A percentile compares a stretch with the other conserved stretches of the same genome.
These are phyloP conservation scores for Cicer cuneatum DNA, from an alignment of 306 rosid genomes.

Conservation along the genomic window DNA sequence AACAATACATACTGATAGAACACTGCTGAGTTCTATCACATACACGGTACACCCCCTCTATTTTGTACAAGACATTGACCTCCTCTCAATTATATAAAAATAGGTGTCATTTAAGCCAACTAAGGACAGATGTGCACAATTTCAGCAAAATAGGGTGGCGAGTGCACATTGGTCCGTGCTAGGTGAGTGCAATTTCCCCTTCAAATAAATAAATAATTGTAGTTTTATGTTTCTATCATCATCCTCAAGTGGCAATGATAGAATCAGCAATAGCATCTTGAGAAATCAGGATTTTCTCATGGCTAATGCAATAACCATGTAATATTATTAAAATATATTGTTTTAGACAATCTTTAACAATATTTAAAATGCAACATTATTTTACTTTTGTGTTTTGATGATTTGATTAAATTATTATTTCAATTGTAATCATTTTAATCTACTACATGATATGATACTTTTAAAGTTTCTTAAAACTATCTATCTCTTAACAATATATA, in stretches of 20 bases:
- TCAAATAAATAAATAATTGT: constrained; percentile 5
- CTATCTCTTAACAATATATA: no score
- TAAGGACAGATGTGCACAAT: neutral
- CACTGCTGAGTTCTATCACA: no score
- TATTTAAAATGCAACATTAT: no score
- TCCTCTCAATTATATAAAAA: neutral
- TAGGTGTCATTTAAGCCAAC: neutral
- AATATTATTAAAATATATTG: neutral
- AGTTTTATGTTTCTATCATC: constrained; percentile 16
- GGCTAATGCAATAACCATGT: constrained; percentile 4
- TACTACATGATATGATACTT: no score
- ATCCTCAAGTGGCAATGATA: constrained; percentile 21
- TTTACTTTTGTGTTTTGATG: no score
- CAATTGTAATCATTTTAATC: no score
- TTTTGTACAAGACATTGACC: neutral
- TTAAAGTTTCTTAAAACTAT: no score
- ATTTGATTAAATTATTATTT: no score
- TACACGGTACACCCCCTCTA: neutral
- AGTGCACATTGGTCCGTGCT: neutral
- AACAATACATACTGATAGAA: neutral
- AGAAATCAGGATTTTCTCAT: neutral
- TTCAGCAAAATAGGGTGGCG: neutral
- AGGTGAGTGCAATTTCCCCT: neutral
- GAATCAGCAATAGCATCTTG: neutral
- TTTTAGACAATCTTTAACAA: no score